Conservation (phyloP, 1,284 basidiomycete species). For the Chiua sp. region DNA sequence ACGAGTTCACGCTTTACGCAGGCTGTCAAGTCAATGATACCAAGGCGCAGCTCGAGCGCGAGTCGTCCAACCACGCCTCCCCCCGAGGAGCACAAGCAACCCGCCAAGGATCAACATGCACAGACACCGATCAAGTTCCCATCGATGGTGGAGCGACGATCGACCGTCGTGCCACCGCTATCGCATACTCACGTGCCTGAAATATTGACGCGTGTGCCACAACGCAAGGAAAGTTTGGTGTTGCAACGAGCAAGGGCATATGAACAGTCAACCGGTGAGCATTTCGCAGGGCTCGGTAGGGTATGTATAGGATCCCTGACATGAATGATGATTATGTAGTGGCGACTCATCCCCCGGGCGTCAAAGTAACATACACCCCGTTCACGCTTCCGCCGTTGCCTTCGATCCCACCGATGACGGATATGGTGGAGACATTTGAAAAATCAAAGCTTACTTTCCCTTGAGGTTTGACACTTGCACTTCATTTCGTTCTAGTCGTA, state of each 20-base stretch:
- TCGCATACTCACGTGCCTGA: conserved; percentile 14
- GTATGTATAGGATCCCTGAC: conserved; percentile 9
- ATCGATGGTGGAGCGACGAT: conserved; percentile 22
- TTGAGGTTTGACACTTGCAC: not conserved
- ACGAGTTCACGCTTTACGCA: conserved; percentile 27
- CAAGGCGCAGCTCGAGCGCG: conserved; percentile 14
- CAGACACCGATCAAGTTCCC: conserved; percentile 11
- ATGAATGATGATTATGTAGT: not conserved
- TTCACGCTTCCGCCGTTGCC: conserved; percentile 49
- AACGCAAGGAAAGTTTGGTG: conserved; percentile 52
- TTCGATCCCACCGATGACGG: conserved; percentile 38
- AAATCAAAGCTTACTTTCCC: conserved; percentile 41
- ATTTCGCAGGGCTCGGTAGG: not conserved
- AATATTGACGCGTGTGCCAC: conserved; percentile 23
- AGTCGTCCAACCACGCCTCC: not conserved
- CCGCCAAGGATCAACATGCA: conserved; percentile 5
- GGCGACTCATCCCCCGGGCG: not conserved
- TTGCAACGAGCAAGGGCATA: conserved; percentile 53
- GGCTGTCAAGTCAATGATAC: conserved; percentile 29
- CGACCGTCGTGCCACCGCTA: conserved; percentile 3
- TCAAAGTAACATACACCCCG: conserved; percentile 25
- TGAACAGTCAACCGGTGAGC: conserved; percentile 30
- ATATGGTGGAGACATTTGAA: conserved; percentile 37
- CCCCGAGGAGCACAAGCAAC: conserved; percentile 12
- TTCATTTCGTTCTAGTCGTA: not conserved